Percentiles rank a stretch among this genome's conserved stretches.
Conservation (phyloP, 768 basidiomycete species). For the Filobasidium wieringae region DNA sequence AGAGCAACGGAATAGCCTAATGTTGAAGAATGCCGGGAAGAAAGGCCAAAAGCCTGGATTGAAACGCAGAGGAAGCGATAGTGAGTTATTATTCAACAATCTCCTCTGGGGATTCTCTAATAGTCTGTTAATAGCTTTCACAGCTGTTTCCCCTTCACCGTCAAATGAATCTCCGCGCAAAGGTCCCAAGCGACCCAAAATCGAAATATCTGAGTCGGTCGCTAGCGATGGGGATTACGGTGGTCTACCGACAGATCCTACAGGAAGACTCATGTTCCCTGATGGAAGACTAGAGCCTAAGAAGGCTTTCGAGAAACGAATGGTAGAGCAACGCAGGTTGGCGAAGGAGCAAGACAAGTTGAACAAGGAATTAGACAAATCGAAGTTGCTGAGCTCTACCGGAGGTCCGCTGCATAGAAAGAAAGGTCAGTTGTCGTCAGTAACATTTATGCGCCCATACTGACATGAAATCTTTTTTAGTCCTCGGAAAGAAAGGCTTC, state of each 20-base stretch:
- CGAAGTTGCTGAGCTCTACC: too few species aligned
- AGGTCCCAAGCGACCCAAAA: neutral
- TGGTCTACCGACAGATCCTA: neutral
- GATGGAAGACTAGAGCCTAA: neutral
- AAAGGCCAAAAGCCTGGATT: neutral
- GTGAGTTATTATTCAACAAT: neutral
- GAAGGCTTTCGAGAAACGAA: neutral
- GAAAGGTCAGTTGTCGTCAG: neutral
- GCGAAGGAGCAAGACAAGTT: neutral
- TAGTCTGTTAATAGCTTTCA: neutral
- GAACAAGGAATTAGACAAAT: neutral
- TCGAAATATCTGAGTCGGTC: neutral
- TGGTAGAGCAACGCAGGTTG: neutral
- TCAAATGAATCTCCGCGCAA: neutral
- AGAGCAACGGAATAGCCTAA: neutral
- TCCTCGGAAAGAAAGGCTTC: slow-evolving; percentile 4
- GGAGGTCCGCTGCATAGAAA: neutral
- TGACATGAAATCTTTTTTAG: neutral
- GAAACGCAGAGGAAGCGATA: neutral
- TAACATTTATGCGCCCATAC: neutral
- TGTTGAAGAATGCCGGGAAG: neutral
- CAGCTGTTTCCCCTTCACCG: neutral
- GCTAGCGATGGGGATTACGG: neutral
- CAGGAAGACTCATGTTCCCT: neutral
- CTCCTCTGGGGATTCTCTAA: neutral